Conservation (phyloP, 257 asterid genomes). For the Vinca minor region DNA sequence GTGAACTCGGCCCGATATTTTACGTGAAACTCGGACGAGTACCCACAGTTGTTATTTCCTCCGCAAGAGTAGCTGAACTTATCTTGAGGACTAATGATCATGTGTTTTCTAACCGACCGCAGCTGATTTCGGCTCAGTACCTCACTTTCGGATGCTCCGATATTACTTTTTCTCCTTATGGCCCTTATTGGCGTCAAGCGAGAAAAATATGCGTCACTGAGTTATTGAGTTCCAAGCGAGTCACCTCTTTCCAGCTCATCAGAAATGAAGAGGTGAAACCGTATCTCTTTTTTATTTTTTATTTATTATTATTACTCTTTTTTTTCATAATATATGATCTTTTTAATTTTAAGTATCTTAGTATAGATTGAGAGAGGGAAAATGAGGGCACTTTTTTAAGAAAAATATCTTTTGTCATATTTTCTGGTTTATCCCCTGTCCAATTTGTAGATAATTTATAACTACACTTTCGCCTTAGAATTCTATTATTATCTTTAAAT, state of each 20-base stretch:
- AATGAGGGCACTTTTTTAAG: too few species aligned
- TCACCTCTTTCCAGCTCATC: conserved; percentile 20
- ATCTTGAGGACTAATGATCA: conserved; percentile 27
- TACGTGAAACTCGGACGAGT: conserved; percentile 30
- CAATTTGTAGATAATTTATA: too few species aligned
- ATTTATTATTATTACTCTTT: too few species aligned
- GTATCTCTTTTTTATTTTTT: too few species aligned
- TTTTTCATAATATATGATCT: too few species aligned
- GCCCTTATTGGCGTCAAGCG: conserved; percentile 38
- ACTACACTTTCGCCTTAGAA: too few species aligned
- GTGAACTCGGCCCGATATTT: conserved; percentile 24
- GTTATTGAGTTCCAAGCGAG: conserved; percentile 26
- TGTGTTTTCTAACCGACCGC: conserved; percentile 27
- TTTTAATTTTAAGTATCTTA: too few species aligned
- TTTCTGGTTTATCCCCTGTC: too few species aligned
- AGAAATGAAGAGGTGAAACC: conserved; percentile 30
- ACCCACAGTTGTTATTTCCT: conserved; percentile 27
- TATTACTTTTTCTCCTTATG: conserved; percentile 30
- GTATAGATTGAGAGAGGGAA: too few species aligned
- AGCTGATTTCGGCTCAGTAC: conserved; percentile 28
- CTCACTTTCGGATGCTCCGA: conserved; percentile 34
- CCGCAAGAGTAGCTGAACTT: conserved; percentile 23
- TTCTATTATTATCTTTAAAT: too few species aligned
- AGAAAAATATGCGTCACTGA: conserved; percentile 33
- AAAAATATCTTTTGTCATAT: too few species aligned